Evolutionary conservation across 345 rosid genomes (phyloP).

Genomic region (Sapria himalayana): DNA sequence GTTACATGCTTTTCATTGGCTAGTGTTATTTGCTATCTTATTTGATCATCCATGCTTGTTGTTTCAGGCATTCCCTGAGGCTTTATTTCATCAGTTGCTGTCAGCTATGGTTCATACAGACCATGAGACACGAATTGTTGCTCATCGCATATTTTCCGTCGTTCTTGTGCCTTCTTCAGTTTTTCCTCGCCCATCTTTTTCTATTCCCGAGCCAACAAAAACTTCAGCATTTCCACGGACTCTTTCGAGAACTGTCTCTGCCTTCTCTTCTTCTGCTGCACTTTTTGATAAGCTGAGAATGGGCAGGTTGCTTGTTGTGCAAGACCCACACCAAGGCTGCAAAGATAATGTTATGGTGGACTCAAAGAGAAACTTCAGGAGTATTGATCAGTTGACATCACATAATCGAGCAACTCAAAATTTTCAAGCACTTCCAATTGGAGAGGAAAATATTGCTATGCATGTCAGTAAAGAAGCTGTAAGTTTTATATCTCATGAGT

Average conservation of each 20-base stretch:
- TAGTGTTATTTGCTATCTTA: constrained; percentile 4
- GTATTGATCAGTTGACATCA: constrained; percentile 34
- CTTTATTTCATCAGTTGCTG: constrained; percentile 84
- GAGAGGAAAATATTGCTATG: constrained; percentile 16
- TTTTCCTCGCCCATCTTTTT: constrained; percentile 35
- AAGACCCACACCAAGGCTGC: constrained; percentile 16
- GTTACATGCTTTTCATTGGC: neutral
- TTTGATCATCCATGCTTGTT: neutral
- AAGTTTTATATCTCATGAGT: no score
- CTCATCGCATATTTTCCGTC: constrained; percentile 82
- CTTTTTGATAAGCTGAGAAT: constrained; percentile 72
- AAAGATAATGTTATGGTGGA: constrained; percentile 17
- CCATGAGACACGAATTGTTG: constrained; percentile 72
- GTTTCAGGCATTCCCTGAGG: constrained; percentile 72
- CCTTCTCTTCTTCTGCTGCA: constrained; percentile 96
- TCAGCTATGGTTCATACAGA: constrained; percentile 94
- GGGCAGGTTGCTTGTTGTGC: constrained; percentile 24
- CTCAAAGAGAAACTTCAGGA: constrained; percentile 11
- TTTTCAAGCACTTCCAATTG: constrained; percentile 5
- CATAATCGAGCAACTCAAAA: constrained; percentile 15
- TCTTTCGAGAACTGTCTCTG: constrained; percentile 85
- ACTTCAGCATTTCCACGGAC: constrained; percentile 43
- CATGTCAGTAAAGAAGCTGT: constrained; percentile 28
- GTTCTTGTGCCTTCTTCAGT: constrained; percentile 87
- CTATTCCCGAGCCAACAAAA: constrained; percentile 22